These are phyloP conservation scores for Ceratobasidium sp. DNA, from an alignment of 1,284 basidiomycete species.

Conservation along the genomic window DNA sequence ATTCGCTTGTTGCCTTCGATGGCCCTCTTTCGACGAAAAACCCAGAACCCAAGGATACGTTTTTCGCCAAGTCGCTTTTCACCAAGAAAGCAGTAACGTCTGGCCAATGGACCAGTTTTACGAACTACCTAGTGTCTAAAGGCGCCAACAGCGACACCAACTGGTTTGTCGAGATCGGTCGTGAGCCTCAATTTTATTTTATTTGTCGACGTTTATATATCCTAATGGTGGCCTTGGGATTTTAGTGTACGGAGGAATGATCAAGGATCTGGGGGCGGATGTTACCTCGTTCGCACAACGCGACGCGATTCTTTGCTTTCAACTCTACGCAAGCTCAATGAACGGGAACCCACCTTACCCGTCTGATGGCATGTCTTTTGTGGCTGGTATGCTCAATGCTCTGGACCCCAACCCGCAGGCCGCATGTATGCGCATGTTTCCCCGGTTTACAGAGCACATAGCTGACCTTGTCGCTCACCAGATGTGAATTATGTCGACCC, in stretches of 20 bases:
- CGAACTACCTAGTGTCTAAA: conserved; percentile 19
- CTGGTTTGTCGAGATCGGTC: conserved; percentile 39
- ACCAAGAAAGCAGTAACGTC: conserved; percentile 34
- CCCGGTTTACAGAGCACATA: not conserved
- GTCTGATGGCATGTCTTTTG: conserved; percentile 44
- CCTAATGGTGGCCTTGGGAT: not conserved
- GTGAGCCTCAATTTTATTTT: conserved; percentile 5
- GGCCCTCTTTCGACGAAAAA: conserved; percentile 23
- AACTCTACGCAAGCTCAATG: conserved; percentile 47
- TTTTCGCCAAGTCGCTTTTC: conserved; percentile 42
- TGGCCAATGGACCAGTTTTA: conserved; percentile 30
- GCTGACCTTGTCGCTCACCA: not conserved
- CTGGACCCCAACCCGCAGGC: conserved; percentile 35
- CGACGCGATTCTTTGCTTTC: conserved; percentile 46
- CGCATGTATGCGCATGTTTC: conserved; percentile 39
- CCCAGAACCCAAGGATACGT: conserved; percentile 38
- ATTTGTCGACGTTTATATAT: not conserved
- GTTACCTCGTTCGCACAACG: conserved; percentile 46
- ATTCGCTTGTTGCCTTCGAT: conserved; percentile 29
- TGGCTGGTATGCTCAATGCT: conserved; percentile 44
- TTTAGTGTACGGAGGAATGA: conserved; percentile 43
- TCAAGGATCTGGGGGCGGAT: conserved; percentile 43
- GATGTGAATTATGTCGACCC: conserved; percentile 44
- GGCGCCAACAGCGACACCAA: conserved; percentile 8
- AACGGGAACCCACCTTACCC: conserved; percentile 47